phyloP scores from a whole-genome alignment of 1,284 basidiomycete genomes.

The Malassezia pachydermatis region DNA sequence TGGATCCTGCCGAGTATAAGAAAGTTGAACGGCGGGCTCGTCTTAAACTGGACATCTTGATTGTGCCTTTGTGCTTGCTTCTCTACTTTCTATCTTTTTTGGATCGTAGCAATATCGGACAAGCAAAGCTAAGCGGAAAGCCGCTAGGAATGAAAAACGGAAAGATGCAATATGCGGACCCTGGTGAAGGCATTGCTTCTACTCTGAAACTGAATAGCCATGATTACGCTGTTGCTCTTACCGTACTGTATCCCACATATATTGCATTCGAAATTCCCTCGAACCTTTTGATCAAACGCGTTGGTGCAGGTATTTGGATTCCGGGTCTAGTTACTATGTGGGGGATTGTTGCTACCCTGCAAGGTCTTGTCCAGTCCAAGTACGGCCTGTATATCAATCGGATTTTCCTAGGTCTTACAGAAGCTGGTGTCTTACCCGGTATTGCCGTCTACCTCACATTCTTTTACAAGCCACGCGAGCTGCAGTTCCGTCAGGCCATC shows the following conservation, averaged over 20 bases:
- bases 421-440: slow-evolving; percentile 36
- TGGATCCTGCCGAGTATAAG: slow-evolving; percentile 17
- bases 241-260: slow-evolving; percentile 43
- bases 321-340: slow-evolving; percentile 30
- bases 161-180: slow-evolving; percentile 22
- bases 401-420: slow-evolving; percentile 30
- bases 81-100: slow-evolving; percentile 32
- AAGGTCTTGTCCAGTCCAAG: slow-evolving; percentile 30
- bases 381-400: slow-evolving; percentile 37
- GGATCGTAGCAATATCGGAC: slow-evolving; percentile 34
- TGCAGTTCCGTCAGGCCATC: slow-evolving; percentile 37
- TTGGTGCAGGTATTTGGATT: slow-evolving; percentile 33
- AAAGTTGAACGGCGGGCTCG: slow-evolving; percentile 18
- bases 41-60: slow-evolving; percentile 35
- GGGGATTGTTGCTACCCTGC: slow-evolving; percentile 26
- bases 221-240: slow-evolving; percentile 14
- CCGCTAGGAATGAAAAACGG: slow-evolving; percentile 24
- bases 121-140: slow-evolving; percentile 29
- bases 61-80: slow-evolving; percentile 30
- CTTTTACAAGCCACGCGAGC: slow-evolving; percentile 38
- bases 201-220: not conserved
- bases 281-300: slow-evolving; percentile 32
- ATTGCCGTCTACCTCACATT: slow-evolving; percentile 37
- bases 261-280: slow-evolving; percentile 39
- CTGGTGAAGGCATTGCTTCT: not conserved